phyloP scores from a whole-genome alignment of 306 rosid species.

The Cicer cuneatum region DNA sequence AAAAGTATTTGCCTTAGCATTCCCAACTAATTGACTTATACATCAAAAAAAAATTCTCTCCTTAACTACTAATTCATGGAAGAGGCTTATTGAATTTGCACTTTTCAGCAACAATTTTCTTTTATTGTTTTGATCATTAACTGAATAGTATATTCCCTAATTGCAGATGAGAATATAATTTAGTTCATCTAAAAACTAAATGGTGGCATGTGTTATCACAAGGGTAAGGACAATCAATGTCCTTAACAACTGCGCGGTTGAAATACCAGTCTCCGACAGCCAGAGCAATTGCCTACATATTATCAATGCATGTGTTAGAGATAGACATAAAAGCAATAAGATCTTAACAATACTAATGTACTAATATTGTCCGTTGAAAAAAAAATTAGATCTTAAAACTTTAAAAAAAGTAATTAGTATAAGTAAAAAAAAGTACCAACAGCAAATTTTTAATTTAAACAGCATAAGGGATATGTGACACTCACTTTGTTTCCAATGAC shows the following conservation, averaged over 20 bases:
- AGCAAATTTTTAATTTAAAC: constrained; percentile 12
- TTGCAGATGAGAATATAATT: constrained; percentile 18
- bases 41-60: constrained; percentile 45
- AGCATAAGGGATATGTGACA: constrained; percentile 12
- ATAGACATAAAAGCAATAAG: constrained; percentile 32
- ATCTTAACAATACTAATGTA: too few relatives aligned
- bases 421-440: background rate
- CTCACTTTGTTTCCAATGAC: constrained; percentile 71
- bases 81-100: constrained; percentile 49
- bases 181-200: constrained; percentile 64
- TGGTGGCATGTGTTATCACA: constrained; percentile 90
- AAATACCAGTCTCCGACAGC: constrained; percentile 96
- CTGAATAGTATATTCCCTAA: constrained; percentile 43
- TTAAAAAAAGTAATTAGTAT: background rate
- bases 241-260: constrained; percentile 65
- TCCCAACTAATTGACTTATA: constrained; percentile 37
- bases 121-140: constrained; percentile 44
- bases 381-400: background rate
- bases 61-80: constrained; percentile 33
- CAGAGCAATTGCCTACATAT: constrained; percentile 76
- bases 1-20: constrained; percentile 34
- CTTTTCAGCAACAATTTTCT: constrained; percentile 44
- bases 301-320: constrained; percentile 37
- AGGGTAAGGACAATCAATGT: constrained; percentile 83
- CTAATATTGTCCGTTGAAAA: too few relatives aligned